Base-by-base conservation (phyloP, 176 grass and related monocot genomes). In the Alopecurus myosuroides region DNA sequence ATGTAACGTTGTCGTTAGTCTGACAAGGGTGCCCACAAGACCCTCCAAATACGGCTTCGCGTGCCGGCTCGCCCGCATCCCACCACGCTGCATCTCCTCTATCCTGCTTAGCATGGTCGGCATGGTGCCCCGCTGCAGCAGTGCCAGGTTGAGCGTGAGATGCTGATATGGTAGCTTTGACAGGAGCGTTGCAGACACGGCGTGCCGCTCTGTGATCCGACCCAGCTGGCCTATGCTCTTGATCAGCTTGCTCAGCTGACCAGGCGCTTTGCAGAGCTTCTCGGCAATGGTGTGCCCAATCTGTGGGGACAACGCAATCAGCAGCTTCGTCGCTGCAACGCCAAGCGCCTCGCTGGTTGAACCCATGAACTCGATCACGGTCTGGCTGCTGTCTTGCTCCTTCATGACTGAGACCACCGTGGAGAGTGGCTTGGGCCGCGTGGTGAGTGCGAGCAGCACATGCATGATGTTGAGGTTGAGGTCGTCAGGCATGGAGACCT, bases 241-340 rank as follows among this genome's bases (percentile, higher is more conserved):
- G 39, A 99, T 77, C 40, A 99, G 90, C 77, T 70, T 87, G 44
- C 74, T 75, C 7, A 84, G 91, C 68, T 92, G 91, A 46, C 88
- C 91, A 4, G 88, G 45, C 11, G 82, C 81, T 60, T 88, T 92
- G 91, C 97, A 96, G 23, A 99, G 86, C 37, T 81, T 81, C 74
- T 94, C 91, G 4, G 93, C 91, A 46, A 96, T 92, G 39, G 88
- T 91, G 84, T 96, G 84, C 53, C 97, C 97, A 75, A 91, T 96
- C 53, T 91, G 84, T 1, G 86, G 63, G 25, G 89, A 92, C 41
- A 99, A 20, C 1, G 76, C 72, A 1, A 87, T 85, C 9, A 99
- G 91, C 71, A 99, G 82, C 88, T 77, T 96, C 14, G 81, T 89
- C 9, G 94, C 77, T 0, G 77, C 82, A 14, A 89, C 65, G 55